Evolutionary conservation across 192 early-diverging fungal genomes (phyloP).

Genomic region (Rhizoclosmatium globosum): DNA sequence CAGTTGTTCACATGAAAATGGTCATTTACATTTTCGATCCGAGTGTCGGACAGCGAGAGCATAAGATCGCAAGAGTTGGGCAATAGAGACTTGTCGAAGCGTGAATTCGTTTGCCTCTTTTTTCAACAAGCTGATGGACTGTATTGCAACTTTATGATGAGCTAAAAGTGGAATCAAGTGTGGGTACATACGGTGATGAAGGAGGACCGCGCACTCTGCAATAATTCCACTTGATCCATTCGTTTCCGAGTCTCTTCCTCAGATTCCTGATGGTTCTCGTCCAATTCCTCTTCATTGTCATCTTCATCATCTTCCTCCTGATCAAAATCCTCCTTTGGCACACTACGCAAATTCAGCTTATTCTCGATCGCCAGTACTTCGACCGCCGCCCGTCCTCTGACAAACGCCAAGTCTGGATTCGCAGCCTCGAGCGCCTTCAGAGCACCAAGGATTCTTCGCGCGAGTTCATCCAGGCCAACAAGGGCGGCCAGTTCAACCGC

Average conservation of each 20-base stretch:
- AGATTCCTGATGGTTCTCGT: not conserved
- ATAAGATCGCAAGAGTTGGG: not conserved
- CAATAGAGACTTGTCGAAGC: not conserved
- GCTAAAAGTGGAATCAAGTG: no score
- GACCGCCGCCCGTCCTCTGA: not conserved
- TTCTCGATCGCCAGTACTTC: not conserved
- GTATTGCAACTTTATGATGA: no score
- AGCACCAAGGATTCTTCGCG: not conserved
- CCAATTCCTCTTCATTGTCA: not conserved
- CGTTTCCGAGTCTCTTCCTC: not conserved
- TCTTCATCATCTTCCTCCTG: constrained; percentile 4
- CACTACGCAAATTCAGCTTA: not conserved
- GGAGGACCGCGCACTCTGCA: constrained; percentile 9
- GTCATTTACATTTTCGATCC: constrained; percentile 24
- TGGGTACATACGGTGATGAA: constrained; percentile 5
- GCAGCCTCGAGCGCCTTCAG: not conserved
- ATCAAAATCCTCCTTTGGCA: not conserved
- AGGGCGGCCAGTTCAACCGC: not conserved
- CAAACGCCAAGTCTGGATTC: not conserved
- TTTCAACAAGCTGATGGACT: not conserved
- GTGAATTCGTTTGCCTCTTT: constrained; percentile 19
- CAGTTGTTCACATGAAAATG: not conserved
- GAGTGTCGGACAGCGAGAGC: not conserved
- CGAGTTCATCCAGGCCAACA: not conserved
- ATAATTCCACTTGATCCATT: not conserved